Evolutionary conservation across 2,329 filamentous ascomycete genomes (phyloP).

Genomic region (Aspergillus tubingensis): DNA sequence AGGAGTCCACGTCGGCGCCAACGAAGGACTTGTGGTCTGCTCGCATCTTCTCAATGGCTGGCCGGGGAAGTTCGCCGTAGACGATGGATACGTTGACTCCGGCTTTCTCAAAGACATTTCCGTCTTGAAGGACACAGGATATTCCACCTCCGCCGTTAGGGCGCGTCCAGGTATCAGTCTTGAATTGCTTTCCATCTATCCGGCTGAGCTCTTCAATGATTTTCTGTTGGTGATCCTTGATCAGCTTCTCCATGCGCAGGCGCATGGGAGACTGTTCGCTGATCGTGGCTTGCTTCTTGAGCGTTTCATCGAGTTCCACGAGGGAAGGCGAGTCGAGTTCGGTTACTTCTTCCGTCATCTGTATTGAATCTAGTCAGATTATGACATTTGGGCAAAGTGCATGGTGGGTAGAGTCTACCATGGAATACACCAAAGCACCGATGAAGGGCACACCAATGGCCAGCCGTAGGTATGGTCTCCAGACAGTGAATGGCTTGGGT

Average conservation of each 20-base stretch:
- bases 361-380: conserved; percentile 10
- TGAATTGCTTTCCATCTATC: conserved; percentile 81
- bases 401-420: conserved; percentile 40
- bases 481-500: conserved; percentile 40
- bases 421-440: conserved; percentile 52
- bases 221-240: conserved; percentile 85
- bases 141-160: conserved; percentile 89
- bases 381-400: not conserved
- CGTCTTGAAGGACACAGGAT: conserved; percentile 91
- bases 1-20: conserved; percentile 70
- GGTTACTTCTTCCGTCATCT: conserved; percentile 42
- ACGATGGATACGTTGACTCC: conserved; percentile 95
- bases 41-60: conserved; percentile 89
- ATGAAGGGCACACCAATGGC: conserved; percentile 53
- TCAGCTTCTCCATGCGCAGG: conserved; percentile 94
- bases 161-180: conserved; percentile 81
- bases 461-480: conserved; percentile 51
- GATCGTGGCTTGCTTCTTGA: conserved; percentile 76
- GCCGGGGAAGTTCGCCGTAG: conserved; percentile 83
- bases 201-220: conserved; percentile 82
- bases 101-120: conserved; percentile 96
- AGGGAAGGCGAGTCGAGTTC: conserved; percentile 60
- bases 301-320: conserved; percentile 78
- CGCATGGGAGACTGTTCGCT: conserved; percentile 87
- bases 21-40: conserved; percentile 91